Conservation (phyloP, 1,139 yeast species). For the Pichia kudriavzevii region DNA sequence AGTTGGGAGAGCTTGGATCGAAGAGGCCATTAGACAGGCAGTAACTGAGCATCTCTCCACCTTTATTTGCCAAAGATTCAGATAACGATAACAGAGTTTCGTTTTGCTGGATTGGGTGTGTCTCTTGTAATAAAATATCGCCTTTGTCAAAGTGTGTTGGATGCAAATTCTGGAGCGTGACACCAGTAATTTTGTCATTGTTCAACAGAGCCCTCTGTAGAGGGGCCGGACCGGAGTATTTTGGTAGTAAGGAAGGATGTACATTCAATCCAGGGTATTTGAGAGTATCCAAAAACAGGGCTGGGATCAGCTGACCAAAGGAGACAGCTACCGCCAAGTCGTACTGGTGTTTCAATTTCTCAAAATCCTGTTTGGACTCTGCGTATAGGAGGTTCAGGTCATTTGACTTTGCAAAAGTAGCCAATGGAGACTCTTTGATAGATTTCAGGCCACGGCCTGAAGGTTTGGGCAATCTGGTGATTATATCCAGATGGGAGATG, state of each 20-base stretch:
- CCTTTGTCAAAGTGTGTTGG: constrained; percentile 86
- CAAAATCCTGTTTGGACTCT: constrained; percentile 50
- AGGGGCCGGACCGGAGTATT: constrained; percentile 85
- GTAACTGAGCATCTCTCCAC: constrained; percentile 49
- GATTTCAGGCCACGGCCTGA: constrained; percentile 58
- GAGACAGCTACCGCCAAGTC: constrained; percentile 83
- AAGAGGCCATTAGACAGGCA: constrained; percentile 36
- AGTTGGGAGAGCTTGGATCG: constrained; percentile 17
- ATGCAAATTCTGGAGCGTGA: constrained; percentile 82
- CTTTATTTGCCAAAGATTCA: constrained; percentile 45
- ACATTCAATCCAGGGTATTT: constrained; percentile 66
- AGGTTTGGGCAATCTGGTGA: constrained; percentile 60
- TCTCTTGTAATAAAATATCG: constrained; percentile 46
- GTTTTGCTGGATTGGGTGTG: constrained; percentile 21
- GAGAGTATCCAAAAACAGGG: constrained; percentile 39
- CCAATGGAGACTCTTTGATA: constrained; percentile 50
- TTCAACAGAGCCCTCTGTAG: constrained; percentile 71
- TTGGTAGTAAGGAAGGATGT: constrained; percentile 86
- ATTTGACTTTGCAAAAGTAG: constrained; percentile 31
- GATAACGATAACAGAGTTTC: constrained; percentile 31
- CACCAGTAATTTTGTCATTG: constrained; percentile 63
- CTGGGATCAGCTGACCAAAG: constrained; percentile 76
- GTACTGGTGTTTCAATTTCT: constrained; percentile 29
- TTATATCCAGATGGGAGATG: constrained; percentile 47
- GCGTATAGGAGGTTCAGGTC: constrained; percentile 45